Conservation (phyloP, 495 filamentous ascomycete genomes). For the Hypoxylon crocopeplum region DNA sequence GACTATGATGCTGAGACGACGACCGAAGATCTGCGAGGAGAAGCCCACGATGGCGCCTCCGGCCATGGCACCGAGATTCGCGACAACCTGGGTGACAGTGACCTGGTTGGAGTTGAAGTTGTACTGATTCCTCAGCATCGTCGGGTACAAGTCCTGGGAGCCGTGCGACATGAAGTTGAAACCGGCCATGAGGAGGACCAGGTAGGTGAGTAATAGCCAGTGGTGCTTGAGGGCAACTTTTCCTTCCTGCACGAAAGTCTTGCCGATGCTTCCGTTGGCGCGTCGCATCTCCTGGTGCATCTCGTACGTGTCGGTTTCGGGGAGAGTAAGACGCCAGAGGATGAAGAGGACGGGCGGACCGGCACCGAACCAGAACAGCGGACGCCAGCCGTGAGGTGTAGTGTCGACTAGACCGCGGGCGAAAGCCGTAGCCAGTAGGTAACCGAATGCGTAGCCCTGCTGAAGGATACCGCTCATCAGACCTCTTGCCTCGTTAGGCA, state of each 20-base stretch:
- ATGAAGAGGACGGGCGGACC: conserved; percentile 83
- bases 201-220: conserved; percentile 79
- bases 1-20: conserved; percentile 79
- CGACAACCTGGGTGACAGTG: conserved; percentile 84
- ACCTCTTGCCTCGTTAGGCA: conserved; percentile 74
- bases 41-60: conserved; percentile 83
- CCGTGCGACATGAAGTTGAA: conserved; percentile 97
- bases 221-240: conserved; percentile 77
- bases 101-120: conserved; percentile 72
- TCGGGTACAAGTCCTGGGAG: conserved; percentile 90
- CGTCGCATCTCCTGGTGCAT: conserved; percentile 66
- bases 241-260: conserved; percentile 75
- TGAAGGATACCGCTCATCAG: conserved; percentile 83
- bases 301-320: conserved; percentile 74
- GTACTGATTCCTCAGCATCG: conserved; percentile 81
- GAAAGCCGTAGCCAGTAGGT: conserved; percentile 80
- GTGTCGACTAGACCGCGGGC: conserved; percentile 74
- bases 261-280: conserved; percentile 56
- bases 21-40: conserved; percentile 80
- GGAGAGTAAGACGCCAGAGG: conserved; percentile 74
- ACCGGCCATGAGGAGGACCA: conserved; percentile 85
- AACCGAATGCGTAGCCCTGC: conserved; percentile 90
- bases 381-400: conserved; percentile 77
- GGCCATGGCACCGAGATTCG: conserved; percentile 80
- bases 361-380: conserved; percentile 87